Percentiles rank a stretch among this genome's conserved stretches.
phyloP scores from a whole-genome alignment of 2,329 filamentous ascomycete genomes.

The Pseudogymnoascus sp. region DNA sequence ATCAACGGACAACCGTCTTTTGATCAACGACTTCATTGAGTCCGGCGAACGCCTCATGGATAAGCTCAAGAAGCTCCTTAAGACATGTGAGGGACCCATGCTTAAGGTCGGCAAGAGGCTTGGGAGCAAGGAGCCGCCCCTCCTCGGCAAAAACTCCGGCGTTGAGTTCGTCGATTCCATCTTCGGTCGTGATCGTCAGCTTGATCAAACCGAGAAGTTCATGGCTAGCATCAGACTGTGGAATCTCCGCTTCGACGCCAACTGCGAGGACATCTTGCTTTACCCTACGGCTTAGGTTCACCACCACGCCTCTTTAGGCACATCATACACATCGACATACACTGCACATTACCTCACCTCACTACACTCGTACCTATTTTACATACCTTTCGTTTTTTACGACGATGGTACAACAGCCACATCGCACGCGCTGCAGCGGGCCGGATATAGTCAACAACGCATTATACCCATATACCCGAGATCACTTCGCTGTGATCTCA shows the following conservation, averaged over 20 bases:
- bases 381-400: neutral
- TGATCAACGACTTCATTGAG: slow-evolving; percentile 84
- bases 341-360: neutral
- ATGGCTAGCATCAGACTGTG: slow-evolving; percentile 85
- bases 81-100: slow-evolving; percentile 91
- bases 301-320: neutral
- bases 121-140: slow-evolving; percentile 45
- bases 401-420: slow-evolving; percentile 2
- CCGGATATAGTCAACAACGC: slow-evolving; percentile 5
- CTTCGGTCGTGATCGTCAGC: slow-evolving; percentile 83
- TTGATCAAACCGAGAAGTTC: slow-evolving; percentile 84
- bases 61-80: slow-evolving; percentile 78
- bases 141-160: slow-evolving; percentile 82
- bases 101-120: slow-evolving; percentile 76
- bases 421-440: slow-evolving; percentile 3
- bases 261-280: slow-evolving; percentile 80
- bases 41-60: slow-evolving; percentile 80
- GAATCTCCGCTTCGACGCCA: slow-evolving; percentile 91
- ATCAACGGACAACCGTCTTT: slow-evolving; percentile 64
- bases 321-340: neutral
- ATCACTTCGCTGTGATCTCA: slow-evolving; percentile 2
- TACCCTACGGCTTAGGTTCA: slow-evolving; percentile 9
- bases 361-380: neutral
- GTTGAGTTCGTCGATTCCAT: slow-evolving; percentile 94
- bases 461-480: slow-evolving; percentile 9